Evolutionary conservation across 1,284 basidiomycete species (phyloP), one percentile per base, ranked within the genome.

Genomic region (Golubevia sp.): DNA sequence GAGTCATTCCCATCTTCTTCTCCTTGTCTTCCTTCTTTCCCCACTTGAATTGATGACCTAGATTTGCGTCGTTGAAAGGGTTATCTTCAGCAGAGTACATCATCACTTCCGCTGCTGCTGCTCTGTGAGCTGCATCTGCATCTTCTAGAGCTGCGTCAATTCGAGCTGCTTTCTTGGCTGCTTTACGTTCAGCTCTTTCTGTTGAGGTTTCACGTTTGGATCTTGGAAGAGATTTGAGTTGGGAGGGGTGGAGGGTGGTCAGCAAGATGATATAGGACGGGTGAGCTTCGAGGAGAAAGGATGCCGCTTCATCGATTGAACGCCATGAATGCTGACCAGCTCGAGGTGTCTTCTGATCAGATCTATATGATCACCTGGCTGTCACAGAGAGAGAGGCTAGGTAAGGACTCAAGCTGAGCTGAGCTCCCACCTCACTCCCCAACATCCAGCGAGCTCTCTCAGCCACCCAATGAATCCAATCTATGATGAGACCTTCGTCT

Each of bases 1-100:
- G 62, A n/a, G 73, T 67, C 23, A 83, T 63, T 8, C 80, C 80
- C 15, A 66, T 58, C 53, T 73, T 74, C 20, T 68, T 61, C 44
- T 77, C 79, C 63, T 69, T 73, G 21, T 76, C 74, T 58, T 78
- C 73, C 62, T 82, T 82, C 58, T 83, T 83, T 8, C 63, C 73
- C 80, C 80, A 83, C 30, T 64, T 72, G 64, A 82, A 82, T 55
- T 66, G 65, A n/a, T 74, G 74, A 3, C 62, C 62, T 3, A 74
- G 38, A 38, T 68, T 73, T 38, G 73, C 58, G 51, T 78, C 76
- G 54, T 78, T 77, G 67, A 78, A 78, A 2, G 74, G 73, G 48
- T 79, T 77, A 61, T 74, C 71, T 30, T 73, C 72, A 55, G 68
- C 66, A 38, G 67, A 66, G 58, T 79, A 79, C 69, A 77, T 67